Evolutionary conservation across 257 asterid species (phyloP), one percentile per base, ranked within the genome.

Genomic region (Solanum raphanifolium): DNA sequence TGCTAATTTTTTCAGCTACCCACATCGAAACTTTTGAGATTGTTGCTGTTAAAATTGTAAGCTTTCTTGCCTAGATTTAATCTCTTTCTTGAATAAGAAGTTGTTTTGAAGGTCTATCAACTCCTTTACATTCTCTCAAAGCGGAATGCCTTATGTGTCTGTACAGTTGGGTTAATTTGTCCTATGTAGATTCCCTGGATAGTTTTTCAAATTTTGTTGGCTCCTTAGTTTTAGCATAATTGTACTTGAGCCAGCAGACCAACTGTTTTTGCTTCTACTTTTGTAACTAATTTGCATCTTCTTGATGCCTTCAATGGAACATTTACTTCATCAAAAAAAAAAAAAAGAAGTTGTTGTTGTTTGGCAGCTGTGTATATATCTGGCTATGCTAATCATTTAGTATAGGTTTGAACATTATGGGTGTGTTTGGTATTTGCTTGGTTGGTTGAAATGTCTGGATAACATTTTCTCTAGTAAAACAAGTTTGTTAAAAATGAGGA

Each of bases 1-100:
- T 86, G 38, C 86, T 86, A 41, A 68, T 32, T 79, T 60, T 29
- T 91, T 92, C 95, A 96, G 99, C 99, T 90, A 96, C 98, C 35
- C 98, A 96, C 91, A 91, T 95, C 83, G 96, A 95, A 85, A 92
- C 98, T 41, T 94, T 92, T 83, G 99, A 95, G 94, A 95, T 95
- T 92, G 98, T 96, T 31, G 99, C 99, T 48, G 93, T 96, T 87
- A 96, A 96, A 93, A 95, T 96, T 81, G 99, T 96, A 94, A 94
- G 99, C 91, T 87, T 39, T 52, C 79, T 52, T 25, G 35, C 69
- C 48, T 83, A 21, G 48, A 41, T 18, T 15, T 65, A 12, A 10
- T 27, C 16, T 36, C 25, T 38, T 21, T 41, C 32, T 78, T 39
- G 43, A 5, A 35, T 74, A 41, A 55, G 25, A 79, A 79, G 36